These are phyloP conservation scores for Sisymbrium altissimum DNA, from an alignment of 345 rosid genomes.

Conservation along the genomic window DNA sequence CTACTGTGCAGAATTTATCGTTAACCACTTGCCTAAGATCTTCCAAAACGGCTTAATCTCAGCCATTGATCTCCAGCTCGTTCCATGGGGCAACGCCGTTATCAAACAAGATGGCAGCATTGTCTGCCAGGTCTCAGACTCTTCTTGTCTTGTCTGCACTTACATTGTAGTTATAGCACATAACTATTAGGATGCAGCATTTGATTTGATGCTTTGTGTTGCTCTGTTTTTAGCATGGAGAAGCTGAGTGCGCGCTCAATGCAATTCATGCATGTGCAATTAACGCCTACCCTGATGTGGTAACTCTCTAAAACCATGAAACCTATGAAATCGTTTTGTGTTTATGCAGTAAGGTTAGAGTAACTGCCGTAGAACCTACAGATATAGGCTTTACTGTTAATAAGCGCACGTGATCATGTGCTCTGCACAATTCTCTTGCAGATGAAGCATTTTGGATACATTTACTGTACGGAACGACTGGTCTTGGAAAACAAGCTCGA, in stretches of 20 bases:
- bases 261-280: slow-evolving; percentile 58
- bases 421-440: slow-evolving; percentile 18
- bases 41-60: slow-evolving; percentile 55
- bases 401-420: neutral
- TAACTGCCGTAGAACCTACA: neutral
- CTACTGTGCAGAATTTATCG: slow-evolving; percentile 68
- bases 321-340: neutral
- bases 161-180: neutral
- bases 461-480: slow-evolving; percentile 49
- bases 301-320: slow-evolving; percentile 19
- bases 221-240: slow-evolving; percentile 50
- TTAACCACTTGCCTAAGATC: slow-evolving; percentile 56
- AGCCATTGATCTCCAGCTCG: slow-evolving; percentile 59
- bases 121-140: slow-evolving; percentile 63
- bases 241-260: slow-evolving; percentile 51
- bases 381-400: neutral
- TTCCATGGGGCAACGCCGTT: slow-evolving; percentile 84
- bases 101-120: slow-evolving; percentile 37
- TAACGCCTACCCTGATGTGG: slow-evolving; percentile 49
- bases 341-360: neutral
- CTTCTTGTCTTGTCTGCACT: slow-evolving; percentile 1
- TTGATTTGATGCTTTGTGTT: neutral
- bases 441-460: slow-evolving; percentile 52
- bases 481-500: slow-evolving; percentile 40
- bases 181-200: neutral